Evolutionary conservation across 441 rosid genomes (phyloP).

Genomic region (Gossypium armourianum): DNA sequence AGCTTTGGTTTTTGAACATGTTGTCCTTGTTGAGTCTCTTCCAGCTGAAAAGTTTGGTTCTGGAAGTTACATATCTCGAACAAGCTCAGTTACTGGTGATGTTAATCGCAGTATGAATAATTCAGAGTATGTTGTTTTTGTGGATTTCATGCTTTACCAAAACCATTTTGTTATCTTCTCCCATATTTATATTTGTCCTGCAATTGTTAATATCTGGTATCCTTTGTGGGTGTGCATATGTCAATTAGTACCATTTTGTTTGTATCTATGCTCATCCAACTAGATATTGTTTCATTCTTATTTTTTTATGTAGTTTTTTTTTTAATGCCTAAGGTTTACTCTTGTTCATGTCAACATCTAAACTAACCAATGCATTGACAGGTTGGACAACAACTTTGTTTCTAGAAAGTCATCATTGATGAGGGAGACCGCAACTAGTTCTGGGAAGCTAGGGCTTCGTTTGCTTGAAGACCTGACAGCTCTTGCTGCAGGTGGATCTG

Average conservation of each 20-base stretch:
- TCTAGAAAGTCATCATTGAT: conserved; percentile 31
- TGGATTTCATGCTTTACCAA: conserved; percentile 12
- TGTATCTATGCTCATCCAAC: conserved; percentile 3
- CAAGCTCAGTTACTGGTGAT: conserved; percentile 76
- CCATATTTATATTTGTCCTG: background rate
- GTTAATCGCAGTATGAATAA: conserved; percentile 64
- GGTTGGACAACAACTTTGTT: conserved; percentile 53
- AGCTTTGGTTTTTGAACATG: conserved; percentile 81
- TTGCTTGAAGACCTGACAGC: conserved; percentile 99
- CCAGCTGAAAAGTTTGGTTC: conserved; percentile 58
- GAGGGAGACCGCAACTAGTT: conserved; percentile 49
- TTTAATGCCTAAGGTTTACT: background rate
- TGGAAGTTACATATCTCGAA: conserved; percentile 52
- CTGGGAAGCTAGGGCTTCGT: conserved; percentile 80
- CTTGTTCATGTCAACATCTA: background rate
- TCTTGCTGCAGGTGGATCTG: conserved; percentile 99
- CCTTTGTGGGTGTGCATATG: background rate
- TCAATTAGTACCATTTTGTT: background rate
- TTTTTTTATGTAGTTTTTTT: background rate
- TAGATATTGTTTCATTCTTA: background rate
- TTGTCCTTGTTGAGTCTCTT: conserved; percentile 75
- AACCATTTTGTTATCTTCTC: background rate
- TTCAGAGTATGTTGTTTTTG: conserved; percentile 50
- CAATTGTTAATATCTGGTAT: conserved; percentile 7
- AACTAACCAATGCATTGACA: conserved; percentile 24